These are phyloP conservation scores for Phenoliferia sp. DNA, from an alignment of 1,284 basidiomycete species.

Conservation along the genomic window DNA sequence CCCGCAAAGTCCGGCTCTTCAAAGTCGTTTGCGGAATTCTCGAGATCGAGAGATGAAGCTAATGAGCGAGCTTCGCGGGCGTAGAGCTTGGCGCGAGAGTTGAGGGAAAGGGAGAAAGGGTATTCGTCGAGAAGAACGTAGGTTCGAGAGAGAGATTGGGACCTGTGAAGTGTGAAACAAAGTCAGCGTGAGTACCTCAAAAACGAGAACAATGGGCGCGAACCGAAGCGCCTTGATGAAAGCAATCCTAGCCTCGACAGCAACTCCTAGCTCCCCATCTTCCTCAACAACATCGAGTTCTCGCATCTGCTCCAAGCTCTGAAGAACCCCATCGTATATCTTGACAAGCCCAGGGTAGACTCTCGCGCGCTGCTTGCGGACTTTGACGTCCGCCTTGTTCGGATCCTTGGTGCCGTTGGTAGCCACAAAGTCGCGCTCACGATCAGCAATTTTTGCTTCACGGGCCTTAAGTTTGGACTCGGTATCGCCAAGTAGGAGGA, in stretches of 20 bases:
- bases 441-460: conserved; percentile 37
- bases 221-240: conserved; percentile 70
- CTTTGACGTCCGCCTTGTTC: conserved; percentile 54
- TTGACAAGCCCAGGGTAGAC: conserved; percentile 80
- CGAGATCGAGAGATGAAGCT: conserved; percentile 56
- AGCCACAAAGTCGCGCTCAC: conserved; percentile 13
- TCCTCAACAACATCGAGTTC: conserved; percentile 79
- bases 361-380: conserved; percentile 44
- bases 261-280: conserved; percentile 69
- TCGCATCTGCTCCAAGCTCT: conserved; percentile 75
- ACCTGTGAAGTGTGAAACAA: neutral
- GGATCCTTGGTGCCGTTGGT: conserved; percentile 34
- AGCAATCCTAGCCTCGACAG: conserved; percentile 66
- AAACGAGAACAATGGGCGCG: conserved; percentile 26
- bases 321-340: conserved; percentile 74
- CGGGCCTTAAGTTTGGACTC: conserved; percentile 43
- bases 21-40: conserved; percentile 46
- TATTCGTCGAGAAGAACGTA: conserved; percentile 65
- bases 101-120: conserved; percentile 62
- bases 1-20: conserved; percentile 18
- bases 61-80: conserved; percentile 58
- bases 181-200: neutral
- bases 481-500: conserved; percentile 68
- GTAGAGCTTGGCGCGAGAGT: conserved; percentile 63
- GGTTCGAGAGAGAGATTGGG: conserved; percentile 61